Percentiles rank a stretch among this genome's conserved stretches.
phyloP scores from a whole-genome alignment of 495 filamentous ascomycete genomes.

The Penicillium pancosmium region DNA sequence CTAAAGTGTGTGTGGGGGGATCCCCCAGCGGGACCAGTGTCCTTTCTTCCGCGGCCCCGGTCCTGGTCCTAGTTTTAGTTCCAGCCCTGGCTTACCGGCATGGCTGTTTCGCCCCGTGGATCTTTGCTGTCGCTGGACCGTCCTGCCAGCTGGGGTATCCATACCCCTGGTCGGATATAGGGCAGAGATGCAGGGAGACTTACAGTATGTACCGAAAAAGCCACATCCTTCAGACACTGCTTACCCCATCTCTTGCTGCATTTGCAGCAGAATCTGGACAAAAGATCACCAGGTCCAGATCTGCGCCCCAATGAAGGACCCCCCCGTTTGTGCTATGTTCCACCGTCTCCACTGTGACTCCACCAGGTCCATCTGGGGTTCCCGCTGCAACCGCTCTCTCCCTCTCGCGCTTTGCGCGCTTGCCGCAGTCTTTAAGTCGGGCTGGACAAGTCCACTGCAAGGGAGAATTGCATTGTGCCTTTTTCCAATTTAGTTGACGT shows the following conservation, averaged over 20 bases:
- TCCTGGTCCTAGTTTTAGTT: neutral
- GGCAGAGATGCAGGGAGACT: constrained; percentile 17
- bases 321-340: constrained; percentile 13
- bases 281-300: constrained; percentile 23
- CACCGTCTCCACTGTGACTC: constrained; percentile 29
- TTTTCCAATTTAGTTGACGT: neutral
- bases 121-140: neutral
- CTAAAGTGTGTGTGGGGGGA: constrained; percentile 10
- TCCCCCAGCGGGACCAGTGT: constrained; percentile 15
- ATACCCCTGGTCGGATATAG: constrained; percentile 8
- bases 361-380: constrained; percentile 36
- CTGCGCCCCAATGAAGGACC: constrained; percentile 9
- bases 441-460: neutral
- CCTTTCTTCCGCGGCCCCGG: constrained; percentile 17
- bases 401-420: constrained; percentile 48
- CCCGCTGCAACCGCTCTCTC: constrained; percentile 42
- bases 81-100: neutral
- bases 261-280: constrained; percentile 6
- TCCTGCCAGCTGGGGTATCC: neutral
- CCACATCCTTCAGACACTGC: neutral
- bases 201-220: neutral
- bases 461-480: neutral
- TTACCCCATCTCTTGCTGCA: neutral
- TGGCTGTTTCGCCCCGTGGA: neutral
- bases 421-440: constrained; percentile 32